Evolutionary conservation across 257 asterid genomes (phyloP), one percentile per base, ranked within the genome.

Genomic region (Eucommia ulmoides): DNA sequence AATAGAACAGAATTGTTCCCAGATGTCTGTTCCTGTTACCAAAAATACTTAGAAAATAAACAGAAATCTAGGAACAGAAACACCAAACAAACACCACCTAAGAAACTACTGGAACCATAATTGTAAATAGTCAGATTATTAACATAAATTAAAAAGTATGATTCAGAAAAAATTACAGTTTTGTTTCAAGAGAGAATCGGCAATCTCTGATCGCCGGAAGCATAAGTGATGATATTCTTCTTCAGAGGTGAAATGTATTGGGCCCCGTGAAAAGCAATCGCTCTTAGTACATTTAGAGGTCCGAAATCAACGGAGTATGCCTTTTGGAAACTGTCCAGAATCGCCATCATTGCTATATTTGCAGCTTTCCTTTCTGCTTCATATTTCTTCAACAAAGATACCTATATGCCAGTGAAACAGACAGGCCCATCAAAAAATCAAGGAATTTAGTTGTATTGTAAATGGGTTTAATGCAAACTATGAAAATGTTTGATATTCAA

Each of bases 281-380:
- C 99, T 1, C 96, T 74, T 54, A 91, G 49, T 2, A 75, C 63
- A 26, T 86, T 91, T 11, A 91, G 59, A 1, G 99, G 99, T 41
- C 80, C 87, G 20, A 86, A 77, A 75, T 86, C 94, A 24, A 83
- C 68, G 16, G 94, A 80, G 66, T 91, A 91, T 1, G 87, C 94
- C 87, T 86, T 91, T 65, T 91, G 99, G 58, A 91, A 74, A 17
- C 99, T 95, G 45, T 91, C 99, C 19, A 91, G 68, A 54, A 79
- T 55, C 21, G 95, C 93, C 94, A 86, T 83, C 96, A 91, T 69
- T 19, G 83, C 52, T 51, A 74, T 18, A 61, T 91, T 91, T 38
- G 87, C 94, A 24, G 84, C 66, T 67, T 70, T 91, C 65, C 98
- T 79, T 60, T 91, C 96, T 17, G 84, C 74, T 69, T 83, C 98